phyloP scores from a whole-genome alignment of 257 asterid genomes.

The Mentha longifolia region DNA sequence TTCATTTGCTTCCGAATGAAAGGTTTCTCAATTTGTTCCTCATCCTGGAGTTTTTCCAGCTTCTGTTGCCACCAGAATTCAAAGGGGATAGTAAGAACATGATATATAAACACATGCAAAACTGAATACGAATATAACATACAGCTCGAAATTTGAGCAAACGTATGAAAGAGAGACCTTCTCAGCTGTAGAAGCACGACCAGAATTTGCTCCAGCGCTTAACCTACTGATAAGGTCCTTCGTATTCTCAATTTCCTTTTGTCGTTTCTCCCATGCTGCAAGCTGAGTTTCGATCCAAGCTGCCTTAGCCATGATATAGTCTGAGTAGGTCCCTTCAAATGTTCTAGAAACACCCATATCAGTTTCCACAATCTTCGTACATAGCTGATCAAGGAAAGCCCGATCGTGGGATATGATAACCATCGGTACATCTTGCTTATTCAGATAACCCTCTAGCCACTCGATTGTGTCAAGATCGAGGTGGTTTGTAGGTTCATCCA shows the following conservation, averaged over 20 bases:
- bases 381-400: constrained; percentile 95
- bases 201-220: constrained; percentile 95
- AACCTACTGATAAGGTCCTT: constrained; percentile 78
- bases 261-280: constrained; percentile 99
- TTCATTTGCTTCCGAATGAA: constrained; percentile 98
- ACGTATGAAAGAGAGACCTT: constrained; percentile 53
- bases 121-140: background rate
- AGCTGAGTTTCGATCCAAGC: constrained; percentile 82
- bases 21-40: constrained; percentile 94
- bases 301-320: constrained; percentile 72
- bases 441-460: constrained; percentile 97
- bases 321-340: constrained; percentile 82
- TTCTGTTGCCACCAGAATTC: constrained; percentile 58
- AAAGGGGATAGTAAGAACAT: constrained; percentile 16
- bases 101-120: constrained; percentile 2
- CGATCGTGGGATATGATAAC: constrained; percentile 98
- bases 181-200: constrained; percentile 99
- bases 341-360: constrained; percentile 97
- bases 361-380: constrained; percentile 96
- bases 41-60: constrained; percentile 91
- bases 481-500: constrained; percentile 99
- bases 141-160: background rate
- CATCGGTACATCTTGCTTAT: constrained; percentile 96
- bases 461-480: constrained; percentile 97
- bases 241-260: constrained; percentile 88